phyloP scores from a whole-genome alignment of 2,329 filamentous ascomycete genomes.

The Cercospora sojina region DNA sequence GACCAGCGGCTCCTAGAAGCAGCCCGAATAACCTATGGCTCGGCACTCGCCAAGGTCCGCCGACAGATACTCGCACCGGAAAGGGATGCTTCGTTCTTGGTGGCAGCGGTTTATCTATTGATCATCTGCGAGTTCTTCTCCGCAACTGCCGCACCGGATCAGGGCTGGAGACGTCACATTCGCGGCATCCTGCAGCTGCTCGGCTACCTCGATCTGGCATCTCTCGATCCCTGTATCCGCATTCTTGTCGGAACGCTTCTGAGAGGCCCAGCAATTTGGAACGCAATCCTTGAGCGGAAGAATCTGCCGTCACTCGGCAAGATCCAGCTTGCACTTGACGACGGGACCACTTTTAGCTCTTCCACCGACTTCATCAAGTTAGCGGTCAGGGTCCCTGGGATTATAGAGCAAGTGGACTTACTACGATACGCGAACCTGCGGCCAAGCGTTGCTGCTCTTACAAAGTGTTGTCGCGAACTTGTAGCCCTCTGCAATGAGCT shows the following conservation, averaged over 20 bases:
- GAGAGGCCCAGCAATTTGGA: conserved; percentile 7
- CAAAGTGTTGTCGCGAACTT: conserved; percentile 2
- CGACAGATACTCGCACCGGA: not conserved
- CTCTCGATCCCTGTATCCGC: conserved; percentile 6
- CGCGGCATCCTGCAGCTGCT: conserved; percentile 3
- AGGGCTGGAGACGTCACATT: conserved; percentile 16
- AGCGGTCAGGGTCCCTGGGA: conserved; percentile 3
- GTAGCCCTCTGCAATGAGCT: not conserved
- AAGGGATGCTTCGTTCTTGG: not conserved
- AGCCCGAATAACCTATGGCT: conserved; percentile 5
- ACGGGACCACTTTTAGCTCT: not conserved
- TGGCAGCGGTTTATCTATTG: not conserved
- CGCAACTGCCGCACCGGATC: not conserved
- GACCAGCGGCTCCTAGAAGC: conserved; percentile 1
- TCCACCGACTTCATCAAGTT: not conserved
- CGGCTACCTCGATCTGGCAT: conserved; percentile 6
- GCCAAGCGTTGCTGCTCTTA: not conserved
- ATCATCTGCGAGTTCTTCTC: conserved; percentile 13
- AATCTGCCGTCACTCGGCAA: not conserved
- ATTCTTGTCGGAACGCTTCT: conserved; percentile 7
- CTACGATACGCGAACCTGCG: not conserved
- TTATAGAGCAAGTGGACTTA: conserved; percentile 8
- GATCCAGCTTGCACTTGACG: not conserved
- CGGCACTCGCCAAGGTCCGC: not conserved
- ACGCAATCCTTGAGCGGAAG: conserved; percentile 5